These are phyloP conservation scores for Cyberlindnera petersonii DNA, from an alignment of 805 yeast species.

Conservation along the genomic window DNA sequence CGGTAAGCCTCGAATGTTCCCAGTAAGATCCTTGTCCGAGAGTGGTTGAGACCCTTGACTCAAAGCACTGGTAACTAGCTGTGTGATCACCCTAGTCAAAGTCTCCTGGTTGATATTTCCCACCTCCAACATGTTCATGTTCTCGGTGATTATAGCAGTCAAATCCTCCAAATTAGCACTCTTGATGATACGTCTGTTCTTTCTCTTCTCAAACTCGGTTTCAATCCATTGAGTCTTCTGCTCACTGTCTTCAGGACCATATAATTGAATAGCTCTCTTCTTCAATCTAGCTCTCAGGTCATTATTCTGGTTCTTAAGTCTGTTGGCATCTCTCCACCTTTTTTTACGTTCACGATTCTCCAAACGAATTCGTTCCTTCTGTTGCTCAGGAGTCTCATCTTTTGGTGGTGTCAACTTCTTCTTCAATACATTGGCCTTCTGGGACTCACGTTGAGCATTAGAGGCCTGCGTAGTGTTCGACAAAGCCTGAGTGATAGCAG, in stretches of 20 bases:
- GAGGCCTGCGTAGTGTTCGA: slow-evolving; percentile 1
- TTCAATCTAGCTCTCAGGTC: slow-evolving; percentile 77
- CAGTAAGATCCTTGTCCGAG: slow-evolving; percentile 8
- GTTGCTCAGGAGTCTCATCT: slow-evolving; percentile 30
- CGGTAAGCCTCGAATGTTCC: slow-evolving; percentile 26
- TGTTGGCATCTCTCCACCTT: slow-evolving; percentile 79
- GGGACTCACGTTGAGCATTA: slow-evolving; percentile 1
- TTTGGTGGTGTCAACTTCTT: slow-evolving; percentile 17
- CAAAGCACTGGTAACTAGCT: slow-evolving; percentile 22
- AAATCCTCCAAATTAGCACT: slow-evolving; percentile 31
- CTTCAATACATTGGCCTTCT: slow-evolving; percentile 11
- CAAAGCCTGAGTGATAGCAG: slow-evolving; percentile 26
- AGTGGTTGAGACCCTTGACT: slow-evolving; percentile 10
- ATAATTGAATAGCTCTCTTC: slow-evolving; percentile 64
- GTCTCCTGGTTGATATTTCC: slow-evolving; percentile 40
- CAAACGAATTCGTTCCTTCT: slow-evolving; percentile 53
- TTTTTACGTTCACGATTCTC: slow-evolving; percentile 78
- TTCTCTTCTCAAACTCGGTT: slow-evolving; percentile 63
- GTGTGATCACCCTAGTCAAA: slow-evolving; percentile 24
- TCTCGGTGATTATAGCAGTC: slow-evolving; percentile 26
- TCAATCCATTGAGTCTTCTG: slow-evolving; percentile 69
- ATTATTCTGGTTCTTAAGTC: slow-evolving; percentile 79
- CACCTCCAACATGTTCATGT: slow-evolving; percentile 39
- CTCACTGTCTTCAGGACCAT: slow-evolving; percentile 55
- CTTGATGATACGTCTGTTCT: slow-evolving; percentile 52